These are phyloP conservation scores for Beta corolliflora DNA, from an alignment of 179 eudicot genomes.

Conservation along the genomic window DNA sequence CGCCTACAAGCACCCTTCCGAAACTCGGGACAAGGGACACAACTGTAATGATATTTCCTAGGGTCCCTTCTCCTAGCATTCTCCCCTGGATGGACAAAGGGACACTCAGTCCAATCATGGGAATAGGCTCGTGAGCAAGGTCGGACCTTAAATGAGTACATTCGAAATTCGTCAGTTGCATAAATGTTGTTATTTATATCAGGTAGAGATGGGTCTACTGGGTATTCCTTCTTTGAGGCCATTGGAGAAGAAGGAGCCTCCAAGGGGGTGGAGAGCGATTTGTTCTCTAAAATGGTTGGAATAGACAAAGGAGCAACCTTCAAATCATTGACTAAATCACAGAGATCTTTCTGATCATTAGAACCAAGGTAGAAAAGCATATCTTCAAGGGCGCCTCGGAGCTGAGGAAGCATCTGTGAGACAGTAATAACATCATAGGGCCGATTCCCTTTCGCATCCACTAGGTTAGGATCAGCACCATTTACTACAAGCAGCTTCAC, in stretches of 20 bases:
- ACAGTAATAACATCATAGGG: constrained; percentile 46
- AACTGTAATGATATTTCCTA: constrained; percentile 57
- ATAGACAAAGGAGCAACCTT: constrained; percentile 31
- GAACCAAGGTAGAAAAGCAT: constrained; percentile 34
- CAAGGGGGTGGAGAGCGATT: constrained; percentile 22
- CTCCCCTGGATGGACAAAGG: constrained; percentile 69
- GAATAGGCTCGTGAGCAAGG: constrained; percentile 70
- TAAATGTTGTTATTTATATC: constrained; percentile 56
- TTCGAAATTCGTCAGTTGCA: constrained; percentile 61
- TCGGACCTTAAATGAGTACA: constrained; percentile 57
- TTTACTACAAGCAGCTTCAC: constrained; percentile 45
- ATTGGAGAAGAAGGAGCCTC: constrained; percentile 39
- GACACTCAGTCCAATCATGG: constrained; percentile 74
- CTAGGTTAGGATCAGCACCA: constrained; percentile 41
- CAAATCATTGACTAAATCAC: constrained; percentile 29
- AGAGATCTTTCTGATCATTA: constrained; percentile 21
- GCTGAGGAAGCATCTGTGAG: constrained; percentile 28
- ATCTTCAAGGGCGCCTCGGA: constrained; percentile 37
- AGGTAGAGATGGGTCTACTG: constrained; percentile 54
- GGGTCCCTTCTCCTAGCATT: constrained; percentile 66
- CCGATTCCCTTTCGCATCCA: constrained; percentile 46
- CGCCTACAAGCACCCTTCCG: constrained; percentile 58
- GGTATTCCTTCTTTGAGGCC: constrained; percentile 51
- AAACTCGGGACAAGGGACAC: constrained; percentile 60
- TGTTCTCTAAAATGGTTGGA: constrained; percentile 27